Percentiles rank a stretch among this genome's conserved stretches.
Conservation (phyloP, 164 flowering plant species). For the Euptelea pleiosperma region DNA sequence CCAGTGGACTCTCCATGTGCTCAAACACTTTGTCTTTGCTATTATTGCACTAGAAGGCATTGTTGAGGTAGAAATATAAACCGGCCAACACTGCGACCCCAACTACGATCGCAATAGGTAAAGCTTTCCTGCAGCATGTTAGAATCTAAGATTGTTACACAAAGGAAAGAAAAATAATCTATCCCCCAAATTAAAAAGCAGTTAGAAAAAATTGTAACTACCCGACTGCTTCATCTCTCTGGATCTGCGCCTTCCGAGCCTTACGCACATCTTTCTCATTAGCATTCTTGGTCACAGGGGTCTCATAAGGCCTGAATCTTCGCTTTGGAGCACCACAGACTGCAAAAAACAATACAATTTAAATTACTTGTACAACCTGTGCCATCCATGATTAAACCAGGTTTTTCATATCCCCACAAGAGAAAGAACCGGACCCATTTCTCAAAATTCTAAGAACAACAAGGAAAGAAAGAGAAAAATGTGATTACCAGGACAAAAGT, state of each 20-base stretch:
- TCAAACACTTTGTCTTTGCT: neutral
- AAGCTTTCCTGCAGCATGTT: constrained; percentile 49
- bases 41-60: constrained; percentile 23
- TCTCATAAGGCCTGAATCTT: constrained; percentile 68
- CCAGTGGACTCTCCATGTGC: neutral
- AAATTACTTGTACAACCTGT: too few species aligned
- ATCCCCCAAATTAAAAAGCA: neutral
- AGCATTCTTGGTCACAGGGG: constrained; percentile 57
- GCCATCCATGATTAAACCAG: too few species aligned
- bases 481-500: constrained; percentile 84
- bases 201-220: constrained; percentile 14
- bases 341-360: constrained; percentile 31
- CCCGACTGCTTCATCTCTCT: constrained; percentile 91
- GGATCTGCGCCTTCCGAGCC: constrained; percentile 67
- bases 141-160: neutral
- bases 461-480: neutral
- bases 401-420: neutral
- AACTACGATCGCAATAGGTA: constrained; percentile 71
- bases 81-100: constrained; percentile 66
- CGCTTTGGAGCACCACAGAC: constrained; percentile 97
- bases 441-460: neutral
- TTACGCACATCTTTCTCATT: constrained; percentile 61
- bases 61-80: constrained; percentile 80
- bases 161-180: neutral
- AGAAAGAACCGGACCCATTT: constrained; percentile 3